Base-by-base conservation (phyloP, 768 basidiomycete species). In the button mushroom (Agaricus bisporus) region DNA sequence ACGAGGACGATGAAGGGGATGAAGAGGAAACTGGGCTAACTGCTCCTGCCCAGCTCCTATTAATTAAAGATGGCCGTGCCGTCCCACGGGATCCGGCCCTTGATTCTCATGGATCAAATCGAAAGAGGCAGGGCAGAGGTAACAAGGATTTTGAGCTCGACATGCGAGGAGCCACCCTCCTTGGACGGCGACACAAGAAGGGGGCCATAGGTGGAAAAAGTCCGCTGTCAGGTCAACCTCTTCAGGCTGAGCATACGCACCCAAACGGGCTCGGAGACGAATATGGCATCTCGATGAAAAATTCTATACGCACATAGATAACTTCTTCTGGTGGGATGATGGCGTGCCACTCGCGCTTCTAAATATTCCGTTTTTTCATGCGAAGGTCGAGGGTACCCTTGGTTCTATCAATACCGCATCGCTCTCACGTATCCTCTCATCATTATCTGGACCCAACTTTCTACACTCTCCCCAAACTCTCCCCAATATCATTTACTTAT, bases 1-100 rank as follows among this genome's bases (percentile, higher is more conserved):
- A 98, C 67, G 97, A 98, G 63, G 94, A 93, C 50, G 94, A 95
- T 53, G 95, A 98, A 64, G 75, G 71, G 3, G 18, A 57, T 22
- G 38, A 32, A 18, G 53, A 42, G 39, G 35, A 45, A 28, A 32
- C 20, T 18, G 38, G 29, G 53, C 18, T 56, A 58, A 22, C 59
- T 58, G 26, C 51, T 46, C 10, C 22, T 20, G 49, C 48, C 26
- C 42, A 51, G 48, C 52, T 37, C 41, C 39, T 8, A 26, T 45
- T 48, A 29, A 57, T 63, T 18, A 61, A 59, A 66, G 68, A 69
- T 50, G 73, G 72, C 47, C 70, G 64, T 51, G 74, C 64, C 52
- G 77, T 69, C 9, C 64, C 49, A n/a, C 61, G 66, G 32, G 71
- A 71, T 55, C 65, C 64, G 54, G 70, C 66, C 15, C 58, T 28